Percentiles rank a stretch among this genome's conserved stretches.
Conservation (phyloP, 148 eudicot genomes). For the Persicaria tinctoria region DNA sequence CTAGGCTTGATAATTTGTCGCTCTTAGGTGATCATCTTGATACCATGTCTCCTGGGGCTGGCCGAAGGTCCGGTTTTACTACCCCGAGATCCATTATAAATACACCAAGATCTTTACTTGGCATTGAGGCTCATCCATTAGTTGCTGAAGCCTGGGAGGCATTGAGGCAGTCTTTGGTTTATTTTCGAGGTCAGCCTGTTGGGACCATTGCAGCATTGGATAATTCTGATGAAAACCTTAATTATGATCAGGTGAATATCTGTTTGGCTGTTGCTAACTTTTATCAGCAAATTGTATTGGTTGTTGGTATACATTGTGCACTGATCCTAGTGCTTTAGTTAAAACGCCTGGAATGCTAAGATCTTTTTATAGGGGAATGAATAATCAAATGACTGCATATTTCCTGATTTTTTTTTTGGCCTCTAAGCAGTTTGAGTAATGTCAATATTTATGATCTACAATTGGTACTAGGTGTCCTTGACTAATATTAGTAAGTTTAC, state of each 20-base stretch:
- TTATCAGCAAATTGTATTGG: background rate
- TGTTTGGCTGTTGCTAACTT: background rate
- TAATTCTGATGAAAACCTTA: constrained; percentile 68
- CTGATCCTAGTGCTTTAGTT: background rate
- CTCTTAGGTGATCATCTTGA: constrained; percentile 36
- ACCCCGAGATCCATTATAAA: constrained; percentile 39
- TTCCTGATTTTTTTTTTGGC: background rate
- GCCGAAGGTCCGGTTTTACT: constrained; percentile 53
- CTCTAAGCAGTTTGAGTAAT: background rate
- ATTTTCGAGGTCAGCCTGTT: constrained; percentile 84
- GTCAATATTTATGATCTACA: background rate
- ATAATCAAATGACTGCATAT: background rate
- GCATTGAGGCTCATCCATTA: constrained; percentile 64
- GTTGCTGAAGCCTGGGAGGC: constrained; percentile 88
- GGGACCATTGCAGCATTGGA: constrained; percentile 94
- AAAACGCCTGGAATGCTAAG: background rate
- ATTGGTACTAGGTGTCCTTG: background rate
- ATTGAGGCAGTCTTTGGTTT: constrained; percentile 63
- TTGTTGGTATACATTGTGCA: background rate
- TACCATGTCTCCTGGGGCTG: constrained; percentile 29
- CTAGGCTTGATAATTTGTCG: constrained; percentile 17
- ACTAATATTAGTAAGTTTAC: background rate
- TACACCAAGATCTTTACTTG: constrained; percentile 54
- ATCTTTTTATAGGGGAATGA: background rate
- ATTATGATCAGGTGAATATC: constrained; percentile 81